Base-by-base conservation (phyloP, 2,329 filamentous ascomycete species). In the Fonsecaea multimorphosa region DNA sequence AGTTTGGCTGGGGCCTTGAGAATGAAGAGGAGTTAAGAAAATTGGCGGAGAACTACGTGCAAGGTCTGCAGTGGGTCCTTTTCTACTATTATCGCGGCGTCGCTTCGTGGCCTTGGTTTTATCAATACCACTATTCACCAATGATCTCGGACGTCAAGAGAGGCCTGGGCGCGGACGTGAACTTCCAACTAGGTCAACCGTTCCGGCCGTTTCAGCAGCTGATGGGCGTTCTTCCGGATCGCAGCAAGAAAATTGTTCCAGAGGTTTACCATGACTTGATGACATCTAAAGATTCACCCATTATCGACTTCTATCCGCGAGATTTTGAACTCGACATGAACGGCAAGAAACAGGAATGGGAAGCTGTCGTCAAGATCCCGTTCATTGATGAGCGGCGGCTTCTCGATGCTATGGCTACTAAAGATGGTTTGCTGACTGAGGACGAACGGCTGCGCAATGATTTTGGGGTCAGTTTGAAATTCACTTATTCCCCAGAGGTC, bases 281-380 rank as follows among this genome's bases (percentile, higher is more conserved):
- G 95, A 97, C 92, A 1, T 91, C 91, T 62, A 85, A 90, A 1
- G 86, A 91, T 16, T 98, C 94, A 16, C 93, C 95, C 1, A 99
- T 99, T 76, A 91, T 97, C 74, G 95, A 99, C 76, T 99, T 99
- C 77, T 99, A 99, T 74, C 95, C 95, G 1, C 87, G 94, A 72
- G 95, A 99, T 73, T 99, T 99, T 74, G 92, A 96, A 71, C 84
- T 99, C 46, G 96, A 99, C 76, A 98, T 99, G 95, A 98, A 99
- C 73, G 96, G 95, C 66, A 99, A 99, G 83, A 99, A 97, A 81
- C 96, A 97, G 91, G 96, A 99, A 70, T 99, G 95, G 95, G 95
- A 99, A 76, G 95, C 95, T 31, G 94, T 99, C 40, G 93, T 99
- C 70, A 99, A 98, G 79, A 99, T 99, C 74, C 95, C 95, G 0